Conservation (phyloP, 2,329 filamentous ascomycete genomes). For the Aspergillus glaucus region DNA sequence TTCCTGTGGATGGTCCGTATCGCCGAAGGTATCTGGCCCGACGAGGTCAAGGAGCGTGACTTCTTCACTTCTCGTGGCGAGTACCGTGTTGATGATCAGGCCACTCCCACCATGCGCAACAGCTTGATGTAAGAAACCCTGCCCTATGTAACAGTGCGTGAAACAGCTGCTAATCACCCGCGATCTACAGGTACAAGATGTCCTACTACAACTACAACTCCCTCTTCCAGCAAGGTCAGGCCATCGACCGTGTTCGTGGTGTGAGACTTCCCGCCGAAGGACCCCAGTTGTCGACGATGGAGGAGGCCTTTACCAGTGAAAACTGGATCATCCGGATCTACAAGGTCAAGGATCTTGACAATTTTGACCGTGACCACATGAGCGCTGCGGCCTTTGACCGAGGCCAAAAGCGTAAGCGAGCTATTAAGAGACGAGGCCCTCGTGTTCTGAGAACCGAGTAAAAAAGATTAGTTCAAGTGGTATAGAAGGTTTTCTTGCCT, state of each 20-base stretch:
- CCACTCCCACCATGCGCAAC: constrained; percentile 97
- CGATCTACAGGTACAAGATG: constrained; percentile 86
- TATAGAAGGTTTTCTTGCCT: neutral
- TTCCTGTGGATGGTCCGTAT: constrained; percentile 99
- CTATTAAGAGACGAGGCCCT: constrained; percentile 38
- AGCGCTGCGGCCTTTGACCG: constrained; percentile 50
- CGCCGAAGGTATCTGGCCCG: constrained; percentile 98
- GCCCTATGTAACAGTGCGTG: neutral
- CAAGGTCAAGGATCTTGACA: constrained; percentile 99
- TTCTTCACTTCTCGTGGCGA: constrained; percentile 93
- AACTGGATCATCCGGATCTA: constrained; percentile 99
- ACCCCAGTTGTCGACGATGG: constrained; percentile 78
- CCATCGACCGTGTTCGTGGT: constrained; percentile 80
- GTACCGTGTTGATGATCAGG: constrained; percentile 88
- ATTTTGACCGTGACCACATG: constrained; percentile 82
- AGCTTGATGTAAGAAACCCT: constrained; percentile 77
- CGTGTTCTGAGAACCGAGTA: constrained; percentile 41
- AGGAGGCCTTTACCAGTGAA: constrained; percentile 97
- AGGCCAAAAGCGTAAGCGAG: constrained; percentile 48
- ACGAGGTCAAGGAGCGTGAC: constrained; percentile 93
- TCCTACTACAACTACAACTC: constrained; percentile 96
- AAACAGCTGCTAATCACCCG: constrained; percentile 12
- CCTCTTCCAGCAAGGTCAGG: constrained; percentile 88
- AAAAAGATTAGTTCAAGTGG: neutral
- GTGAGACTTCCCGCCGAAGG: constrained; percentile 73